Base-by-base conservation (phyloP, 345 rosid species). In the Melaleuca quinquenervia region DNA sequence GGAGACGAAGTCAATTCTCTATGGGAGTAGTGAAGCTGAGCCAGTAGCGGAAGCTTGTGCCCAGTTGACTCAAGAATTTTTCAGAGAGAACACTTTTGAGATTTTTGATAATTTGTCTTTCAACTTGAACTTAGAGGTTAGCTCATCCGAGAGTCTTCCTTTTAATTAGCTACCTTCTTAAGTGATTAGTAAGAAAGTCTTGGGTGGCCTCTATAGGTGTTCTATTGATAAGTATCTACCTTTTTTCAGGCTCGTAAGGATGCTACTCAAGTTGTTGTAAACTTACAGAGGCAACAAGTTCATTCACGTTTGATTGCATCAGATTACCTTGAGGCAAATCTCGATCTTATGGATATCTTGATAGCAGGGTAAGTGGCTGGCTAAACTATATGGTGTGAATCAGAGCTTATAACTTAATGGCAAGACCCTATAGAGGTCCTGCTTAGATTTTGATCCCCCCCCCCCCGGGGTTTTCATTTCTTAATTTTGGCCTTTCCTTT, bases 1-100 rank as follows among this genome's bases (percentile, higher is more conserved):
- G 88, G 95, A 93, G 75, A 76, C 92, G 83, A 93, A 92, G 90
- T 85, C 87, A 22, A 89, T 89, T 86, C 94, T 93, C 21, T 93
- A 93, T 84, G 94, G 95, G 51, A 87, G 90, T 64, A 90, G 91
- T 82, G 93, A 93, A 74, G 88, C 94, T 9, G 94, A 93, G 86
- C 95, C 94, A 10, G 91, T 91, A 8, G 36, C 93, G 1, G 93
- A 92, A 85, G 92, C 94, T 29, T 91, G 94, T 86, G 91, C 89
- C 9, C 91, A 90, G 85, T 74, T 90, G 86, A 93, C 95, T 64
- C 93, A 89, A 85, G 95, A 93, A 87, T 92, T 93, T 85, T 93
- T 93, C 84, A 89, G 82, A 84, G 95, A 90, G 85, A 90, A 93
- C 85, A 92, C 92, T 13, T 13, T 86, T 93, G 32, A 91, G 93